Base-by-base conservation (phyloP, 768 basidiomycete genomes). In the Phylloporus rhodoxanthus region DNA sequence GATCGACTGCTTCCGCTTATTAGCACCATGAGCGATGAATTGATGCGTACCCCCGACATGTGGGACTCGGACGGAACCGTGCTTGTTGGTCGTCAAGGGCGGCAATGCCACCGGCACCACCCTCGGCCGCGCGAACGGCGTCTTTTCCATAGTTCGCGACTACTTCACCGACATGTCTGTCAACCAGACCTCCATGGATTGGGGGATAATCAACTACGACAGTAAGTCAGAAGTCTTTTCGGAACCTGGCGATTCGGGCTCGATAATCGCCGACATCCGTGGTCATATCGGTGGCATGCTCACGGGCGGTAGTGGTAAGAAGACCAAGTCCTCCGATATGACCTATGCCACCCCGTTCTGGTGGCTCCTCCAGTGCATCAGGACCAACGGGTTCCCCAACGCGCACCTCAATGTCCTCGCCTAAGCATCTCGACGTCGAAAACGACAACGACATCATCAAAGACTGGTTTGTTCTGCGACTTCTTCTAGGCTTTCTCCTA, bases 261-360 rank as follows among this genome's bases (percentile, higher is more conserved):
- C 71, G 8, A 50, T 68, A 29, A 59, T 75, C 48, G 63, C 52
- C 38, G 60, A 70, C 51, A 53, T 58, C 54, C 58, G 26, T 53
- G 72, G 71, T 39, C 57, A 67, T 42, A 59, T 71, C 41, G 62
- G 62, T 33, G 71, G 70, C 47, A 47, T 73, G n/a, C 58, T 72
- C 43, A 72, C 68, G 8, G 63, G 68, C 30, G 58, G 70, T 61
- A 34, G 55, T 48, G 69, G 70, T 29, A 53, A 58, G 45, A 51
- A n/a, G n/a, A n/a, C 54, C 4, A 36, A 56, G 57, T 41, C 45
- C 46, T 58, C 26, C 28, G 66, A 72, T 52, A 54, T 69, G 8
- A 70, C 72, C 21, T 73, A 72, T 54, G 68, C 68, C 43, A 74
- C 72, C n/a, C 59, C 70, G n/a, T 64, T 71, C 56, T 52, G 58